Conservation (phyloP, 208 protist species). For the Leishmania aethiopica region DNA sequence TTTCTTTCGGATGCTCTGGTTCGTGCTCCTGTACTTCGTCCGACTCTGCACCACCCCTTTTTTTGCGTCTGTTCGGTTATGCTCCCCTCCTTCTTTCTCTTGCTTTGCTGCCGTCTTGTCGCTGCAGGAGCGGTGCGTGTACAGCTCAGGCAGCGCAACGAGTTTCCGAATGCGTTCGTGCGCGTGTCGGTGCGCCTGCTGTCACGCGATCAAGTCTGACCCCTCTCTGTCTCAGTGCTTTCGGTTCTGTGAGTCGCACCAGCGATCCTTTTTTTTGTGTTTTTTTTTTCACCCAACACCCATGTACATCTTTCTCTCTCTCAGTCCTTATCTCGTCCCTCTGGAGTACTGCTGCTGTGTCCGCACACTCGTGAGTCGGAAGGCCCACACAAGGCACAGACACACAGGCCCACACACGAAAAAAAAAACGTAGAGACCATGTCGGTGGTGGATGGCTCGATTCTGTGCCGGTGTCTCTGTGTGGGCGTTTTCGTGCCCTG, state of each 20-base stretch:
- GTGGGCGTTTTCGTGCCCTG: not conserved
- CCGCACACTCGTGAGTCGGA: not conserved
- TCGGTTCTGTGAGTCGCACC: not conserved
- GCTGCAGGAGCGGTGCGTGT: not conserved
- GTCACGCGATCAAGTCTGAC: not conserved
- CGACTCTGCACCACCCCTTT: not conserved
- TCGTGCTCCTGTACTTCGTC: not conserved
- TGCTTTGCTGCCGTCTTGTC: conserved; percentile 3
- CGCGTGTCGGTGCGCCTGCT: not conserved
- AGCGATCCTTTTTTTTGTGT: not conserved
- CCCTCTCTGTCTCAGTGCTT: not conserved
- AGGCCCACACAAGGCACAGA: not conserved
- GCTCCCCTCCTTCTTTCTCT: not conserved
- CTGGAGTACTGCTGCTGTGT: not conserved
- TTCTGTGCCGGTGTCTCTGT: not conserved
- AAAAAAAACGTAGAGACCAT: not conserved
- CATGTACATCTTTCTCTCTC: not conserved
- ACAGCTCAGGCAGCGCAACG: not conserved
- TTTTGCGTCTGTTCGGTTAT: not conserved
- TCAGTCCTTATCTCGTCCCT: not conserved
- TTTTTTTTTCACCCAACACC: not conserved
- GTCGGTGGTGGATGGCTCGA: not conserved
- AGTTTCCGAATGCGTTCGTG: not conserved
- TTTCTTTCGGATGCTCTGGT: not conserved
- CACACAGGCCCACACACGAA: not conserved